Evolutionary conservation across 352 stramenopile genomes (phyloP), one percentile per base, ranked within the genome.

Genomic region (Aphanomyces euteiches): DNA sequence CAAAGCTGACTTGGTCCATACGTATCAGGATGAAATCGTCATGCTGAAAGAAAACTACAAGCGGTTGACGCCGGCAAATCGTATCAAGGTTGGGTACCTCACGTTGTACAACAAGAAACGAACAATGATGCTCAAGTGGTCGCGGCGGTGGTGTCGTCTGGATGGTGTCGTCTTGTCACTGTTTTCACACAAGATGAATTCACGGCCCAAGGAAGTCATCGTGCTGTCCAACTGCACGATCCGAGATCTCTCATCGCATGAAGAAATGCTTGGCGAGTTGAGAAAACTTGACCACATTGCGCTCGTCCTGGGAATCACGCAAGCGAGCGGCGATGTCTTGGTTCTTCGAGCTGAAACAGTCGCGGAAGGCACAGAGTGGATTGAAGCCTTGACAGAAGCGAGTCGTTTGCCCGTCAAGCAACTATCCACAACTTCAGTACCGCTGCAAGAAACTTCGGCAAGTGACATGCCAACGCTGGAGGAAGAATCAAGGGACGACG

Each of bases 21-120:
- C 85, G 21, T 93, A 93, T 67, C 84, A 92, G 73, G 85, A 93
- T 43, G 85, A 93, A 47, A 93, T 93, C 56, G 77, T 88, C 47
- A 76, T 88, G 6, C 72, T 93, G 12, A 86, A 85, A 36, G 85
- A 93, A 66, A 93, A 93, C 68, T 93, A 93, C 75, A 90, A 92
- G 63, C 84, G 85, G 0, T 83, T 92, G 54, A 81, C 83, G 28
- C 85, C 85, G 0, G 84, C 91, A 60, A 89, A 90, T 48, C 84
- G 85, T 15, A 79, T 93, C 19, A 93, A 93, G 68, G 85, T 89
- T 7, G 85, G 85, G 0, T 93, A 93, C 64, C 67, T 93, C 58
- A 77, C 76, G 0, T 83, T 93, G 63, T 88, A 79, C 15, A 90
- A 89, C 71, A 79, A 87, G 60, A n/a, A 58, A 34, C 69, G 79